Evolutionary conservation across 768 basidiomycete species (phyloP).

Genomic region (Cystofilobasidium capitatum): DNA sequence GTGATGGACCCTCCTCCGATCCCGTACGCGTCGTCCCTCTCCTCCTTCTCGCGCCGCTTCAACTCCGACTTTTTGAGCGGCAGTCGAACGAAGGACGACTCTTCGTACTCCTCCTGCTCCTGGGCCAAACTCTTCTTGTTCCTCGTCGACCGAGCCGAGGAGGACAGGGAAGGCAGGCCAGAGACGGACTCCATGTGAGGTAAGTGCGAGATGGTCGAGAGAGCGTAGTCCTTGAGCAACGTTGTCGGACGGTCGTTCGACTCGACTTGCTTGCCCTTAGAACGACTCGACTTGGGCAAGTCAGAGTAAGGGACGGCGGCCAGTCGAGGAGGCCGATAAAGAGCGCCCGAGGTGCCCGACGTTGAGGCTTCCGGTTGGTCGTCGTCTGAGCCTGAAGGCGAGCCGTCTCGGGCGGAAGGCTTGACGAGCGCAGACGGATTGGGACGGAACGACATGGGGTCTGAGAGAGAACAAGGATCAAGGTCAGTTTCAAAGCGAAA

Average conservation of each 20-base stretch:
- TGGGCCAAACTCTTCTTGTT: slow-evolving; percentile 20
- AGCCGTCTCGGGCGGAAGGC: slow-evolving; percentile 28
- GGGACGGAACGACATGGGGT: slow-evolving; percentile 83
- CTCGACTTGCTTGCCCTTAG: slow-evolving; percentile 9
- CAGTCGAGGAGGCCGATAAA: slow-evolving; percentile 48
- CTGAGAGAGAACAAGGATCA: slow-evolving; percentile 42
- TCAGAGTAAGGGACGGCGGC: slow-evolving; percentile 25
- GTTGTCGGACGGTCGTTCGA: neutral
- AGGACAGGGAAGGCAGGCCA: slow-evolving; percentile 17
- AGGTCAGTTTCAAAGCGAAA: neutral
- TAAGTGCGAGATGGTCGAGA: slow-evolving; percentile 17
- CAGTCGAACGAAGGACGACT: slow-evolving; percentile 23
- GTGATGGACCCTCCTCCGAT: slow-evolving; percentile 9
- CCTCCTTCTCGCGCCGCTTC: slow-evolving; percentile 26
- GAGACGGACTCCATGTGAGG: slow-evolving; percentile 22
- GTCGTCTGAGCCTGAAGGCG: slow-evolving; percentile 39
- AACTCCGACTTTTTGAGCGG: slow-evolving; percentile 25
- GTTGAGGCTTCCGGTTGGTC: slow-evolving; percentile 33
- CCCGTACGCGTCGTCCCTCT: slow-evolving; percentile 25
- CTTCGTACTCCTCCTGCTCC: slow-evolving; percentile 26
- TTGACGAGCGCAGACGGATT: slow-evolving; percentile 65
- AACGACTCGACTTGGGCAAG: neutral
- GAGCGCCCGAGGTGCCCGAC: slow-evolving; percentile 42
- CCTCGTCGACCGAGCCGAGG: neutral
- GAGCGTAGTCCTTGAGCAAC: slow-evolving; percentile 25